Evolutionary conservation across 306 rosid species (phyloP), one percentile per base, ranked within the genome.

Genomic region (Malus sieversii): DNA sequence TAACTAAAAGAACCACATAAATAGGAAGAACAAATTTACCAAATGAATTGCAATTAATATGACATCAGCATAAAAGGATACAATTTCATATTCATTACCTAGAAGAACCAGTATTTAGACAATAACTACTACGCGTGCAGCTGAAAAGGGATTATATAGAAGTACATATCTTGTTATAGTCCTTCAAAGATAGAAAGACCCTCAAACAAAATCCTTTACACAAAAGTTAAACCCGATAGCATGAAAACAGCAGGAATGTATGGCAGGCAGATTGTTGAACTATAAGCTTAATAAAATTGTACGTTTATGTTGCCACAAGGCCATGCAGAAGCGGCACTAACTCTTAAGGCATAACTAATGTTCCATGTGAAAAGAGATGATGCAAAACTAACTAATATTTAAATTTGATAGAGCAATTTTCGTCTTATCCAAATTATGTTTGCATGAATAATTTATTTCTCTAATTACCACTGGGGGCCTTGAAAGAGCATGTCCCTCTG

Each of bases 401-500:
- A 38, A 30, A 71, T 25, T 46, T 16, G 22, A 27, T 23, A 68
- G 18, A 51, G 8, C 62, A 29, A 51, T n/a, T 18, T 57, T 58
- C 45, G 57, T 32, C 42, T 6, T 33, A 62, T 48, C 45, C 69
- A 72, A 25, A 13, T 74, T 42, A 52, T 64, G 67, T 60, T 59
- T 46, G 72, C 72, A 75, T 18, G 48, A 57, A 44, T 8, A 70
- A 71, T 35, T 32, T 53, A 40, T 18, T 63, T 38, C 59, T 52
- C 72, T 51, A 86, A 51, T 81, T 84, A 94, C 97, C 95, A 78
- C 84, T 59, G 97, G 83, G 58, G 97, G 98, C 84, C 98, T 88
- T 29, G 98, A 94, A 82, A 94, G 97, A 73, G 95, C 87, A 40
- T 92, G 96, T 25, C 98, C 98, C 89, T 90, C 97, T 46, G 98